These are phyloP conservation scores for Coprinopsis cinerea DNA, from an alignment of 768 basidiomycete genomes.

Conservation along the genomic window DNA sequence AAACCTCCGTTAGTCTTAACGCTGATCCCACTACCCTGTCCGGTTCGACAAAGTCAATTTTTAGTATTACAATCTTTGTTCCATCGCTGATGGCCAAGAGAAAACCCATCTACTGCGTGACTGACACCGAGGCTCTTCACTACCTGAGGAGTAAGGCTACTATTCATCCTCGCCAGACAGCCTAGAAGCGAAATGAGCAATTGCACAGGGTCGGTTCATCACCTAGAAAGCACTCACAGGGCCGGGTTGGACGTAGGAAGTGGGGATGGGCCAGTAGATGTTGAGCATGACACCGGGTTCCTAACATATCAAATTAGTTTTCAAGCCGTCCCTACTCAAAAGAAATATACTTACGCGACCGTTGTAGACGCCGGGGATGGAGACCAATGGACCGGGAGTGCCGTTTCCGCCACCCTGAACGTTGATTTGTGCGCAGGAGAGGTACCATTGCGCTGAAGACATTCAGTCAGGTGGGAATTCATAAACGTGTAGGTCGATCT, in stretches of 20 bases:
- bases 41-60: too few relatives aligned
- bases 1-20: too few relatives aligned
- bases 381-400: slow-evolving; percentile 20
- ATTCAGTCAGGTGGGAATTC: background rate
- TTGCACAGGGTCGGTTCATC: background rate
- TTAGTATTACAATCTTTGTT: too few relatives aligned
- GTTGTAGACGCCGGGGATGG: slow-evolving; percentile 25
- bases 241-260: slow-evolving; percentile 15
- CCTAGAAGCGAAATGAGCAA: slow-evolving; percentile 1
- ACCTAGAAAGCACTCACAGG: slow-evolving; percentile 11
- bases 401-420: slow-evolving; percentile 27
- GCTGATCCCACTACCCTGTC: too few relatives aligned
- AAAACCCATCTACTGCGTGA: background rate
- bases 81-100: background rate
- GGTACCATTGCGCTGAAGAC: slow-evolving; percentile 24
- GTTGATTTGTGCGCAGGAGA: slow-evolving; percentile 32
- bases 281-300: slow-evolving; percentile 18
- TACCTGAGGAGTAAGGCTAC: background rate
- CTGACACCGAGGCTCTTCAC: background rate
- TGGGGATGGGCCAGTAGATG: slow-evolving; percentile 18
- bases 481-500: background rate
- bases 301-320: background rate
- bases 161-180: slow-evolving; percentile 15
- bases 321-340: background rate
- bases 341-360: slow-evolving; percentile 16